Evolutionary conservation across 805 yeast genomes (phyloP).

Genomic region (Wickerhamomyces sydowiorum): DNA sequence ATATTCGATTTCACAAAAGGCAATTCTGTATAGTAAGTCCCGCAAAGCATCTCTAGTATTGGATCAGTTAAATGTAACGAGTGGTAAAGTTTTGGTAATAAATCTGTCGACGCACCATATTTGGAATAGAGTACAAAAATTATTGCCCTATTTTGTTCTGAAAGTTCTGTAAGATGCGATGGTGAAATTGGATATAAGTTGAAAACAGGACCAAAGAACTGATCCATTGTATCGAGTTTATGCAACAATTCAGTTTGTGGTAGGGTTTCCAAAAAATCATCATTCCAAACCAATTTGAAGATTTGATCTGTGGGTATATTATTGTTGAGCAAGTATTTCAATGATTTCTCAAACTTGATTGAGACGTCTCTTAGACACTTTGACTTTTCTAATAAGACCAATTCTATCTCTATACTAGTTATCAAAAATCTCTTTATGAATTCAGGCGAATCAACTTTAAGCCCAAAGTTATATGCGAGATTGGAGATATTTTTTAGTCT

Average conservation of each 20-base stretch:
- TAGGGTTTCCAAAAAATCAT: conserved; percentile 8
- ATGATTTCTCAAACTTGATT: conserved; percentile 29
- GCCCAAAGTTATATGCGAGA: conserved; percentile 34
- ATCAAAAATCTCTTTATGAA: conserved; percentile 3
- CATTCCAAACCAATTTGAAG: conserved; percentile 7
- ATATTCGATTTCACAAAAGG: conserved; percentile 11
- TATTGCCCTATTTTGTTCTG: conserved; percentile 13
- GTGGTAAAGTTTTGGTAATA: conserved; percentile 6
- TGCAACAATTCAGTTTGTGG: conserved; percentile 7
- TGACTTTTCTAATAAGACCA: conserved; percentile 5
- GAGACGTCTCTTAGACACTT: conserved; percentile 15
- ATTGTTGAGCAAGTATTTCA: conserved; percentile 20
- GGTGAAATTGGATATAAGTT: conserved; percentile 2
- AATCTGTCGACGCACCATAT: conserved; percentile 2
- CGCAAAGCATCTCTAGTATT: conserved; percentile 19
- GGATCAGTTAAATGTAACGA: conserved; percentile 11
- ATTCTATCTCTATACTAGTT: conserved; percentile 22
- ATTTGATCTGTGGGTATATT: conserved; percentile 1
- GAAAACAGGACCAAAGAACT: conserved; percentile 5
- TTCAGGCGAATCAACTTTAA: conserved; percentile 7
- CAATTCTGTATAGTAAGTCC: conserved; percentile 7
- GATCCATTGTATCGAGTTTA: conserved; percentile 11
- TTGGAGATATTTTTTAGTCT: conserved; percentile 42
- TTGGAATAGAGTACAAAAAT: conserved; percentile 13
- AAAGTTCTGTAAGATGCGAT: conserved; percentile 7